Evolutionary conservation across 2,329 filamentous ascomycete species (phyloP), one percentile per base, ranked within the genome.

Genomic region (Aspergillus sergii): DNA sequence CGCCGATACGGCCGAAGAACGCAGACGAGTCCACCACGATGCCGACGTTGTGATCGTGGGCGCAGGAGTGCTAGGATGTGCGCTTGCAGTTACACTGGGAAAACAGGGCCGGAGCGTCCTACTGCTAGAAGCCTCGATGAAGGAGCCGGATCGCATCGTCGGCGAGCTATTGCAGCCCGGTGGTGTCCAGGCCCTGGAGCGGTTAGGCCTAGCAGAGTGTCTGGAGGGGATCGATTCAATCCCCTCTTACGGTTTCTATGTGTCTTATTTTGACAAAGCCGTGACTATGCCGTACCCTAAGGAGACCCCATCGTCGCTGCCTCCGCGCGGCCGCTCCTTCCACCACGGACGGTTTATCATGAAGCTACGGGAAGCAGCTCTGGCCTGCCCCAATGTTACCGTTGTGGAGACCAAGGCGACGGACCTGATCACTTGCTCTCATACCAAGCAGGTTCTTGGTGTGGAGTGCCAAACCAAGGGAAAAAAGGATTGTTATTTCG

Each of bases 111-210:
- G 95, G 66, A 96, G 91, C 76, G 94, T 99, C 30, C 85, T 98
- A 30, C 83, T 99, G 58, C 87, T 99, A 57, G 95, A 99, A 82
- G 87, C 88, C 72, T 96, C 89, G 80, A 83, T 98, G 80, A 93
- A 93, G 79, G 91, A 98, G 82, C 95, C 95, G 23, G 91, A 98
- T 81, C 89, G 95, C 67, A 99, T 99, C 69, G 93, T 99, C 55
- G 95, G 95, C 71, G 95, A 99, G 81, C 82, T 99, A 68, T 82
- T 99, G 71, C 95, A 99, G 79, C 95, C 95, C 0, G 95, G 95
- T 57, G 95, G 95, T 57, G 89, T 97, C 39, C 83, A 87, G 58
- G 91, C 95, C 9, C 83, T 99, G 72, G 86, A 89, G 73, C 88
- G 91, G 75, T 82, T 99, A 57, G 95, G 95, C 3, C 80, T 99